phyloP scores from a whole-genome alignment of 805 yeast species.

The Metschnikowia similis region DNA sequence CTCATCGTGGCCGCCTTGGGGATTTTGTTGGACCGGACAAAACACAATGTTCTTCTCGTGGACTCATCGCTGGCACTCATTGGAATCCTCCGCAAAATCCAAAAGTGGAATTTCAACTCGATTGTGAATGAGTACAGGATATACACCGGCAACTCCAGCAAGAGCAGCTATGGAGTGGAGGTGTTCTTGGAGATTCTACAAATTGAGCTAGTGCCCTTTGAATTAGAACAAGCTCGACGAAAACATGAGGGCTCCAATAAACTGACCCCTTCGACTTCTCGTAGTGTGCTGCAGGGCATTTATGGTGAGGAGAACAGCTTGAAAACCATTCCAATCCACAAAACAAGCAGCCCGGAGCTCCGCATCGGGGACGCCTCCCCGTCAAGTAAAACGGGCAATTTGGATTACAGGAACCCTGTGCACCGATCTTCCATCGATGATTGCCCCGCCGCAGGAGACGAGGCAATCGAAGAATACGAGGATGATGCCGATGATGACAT shows the following conservation, averaged over 20 bases:
- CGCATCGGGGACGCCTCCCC: neutral
- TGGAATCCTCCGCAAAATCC: constrained; percentile 76
- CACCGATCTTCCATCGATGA: constrained; percentile 7
- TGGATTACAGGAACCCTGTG: neutral
- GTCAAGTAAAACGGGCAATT: neutral
- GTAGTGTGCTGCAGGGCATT: constrained; percentile 1
- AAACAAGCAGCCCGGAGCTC: neutral
- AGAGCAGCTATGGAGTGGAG: constrained; percentile 75
- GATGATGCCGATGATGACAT: constrained; percentile 42
- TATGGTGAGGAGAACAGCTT: neutral
- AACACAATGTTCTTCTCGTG: constrained; percentile 68
- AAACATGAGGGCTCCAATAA: neutral
- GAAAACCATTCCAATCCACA: neutral
- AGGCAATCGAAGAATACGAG: constrained; percentile 30
- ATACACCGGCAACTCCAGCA: constrained; percentile 58
- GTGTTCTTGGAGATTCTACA: constrained; percentile 73
- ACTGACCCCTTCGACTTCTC: neutral
- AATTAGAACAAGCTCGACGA: constrained; percentile 26
- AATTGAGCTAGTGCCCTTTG: constrained; percentile 45
- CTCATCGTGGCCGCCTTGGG: constrained; percentile 65
- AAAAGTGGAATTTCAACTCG: constrained; percentile 85
- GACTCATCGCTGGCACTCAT: constrained; percentile 78
- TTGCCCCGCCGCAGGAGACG: constrained; percentile 15
- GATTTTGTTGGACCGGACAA: constrained; percentile 54
- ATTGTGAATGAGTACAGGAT: constrained; percentile 81